Percentiles rank a stretch among this genome's conserved stretches.
Conservation (phyloP, 495 filamentous ascomycete genomes). For the Talaromyces liani region DNA sequence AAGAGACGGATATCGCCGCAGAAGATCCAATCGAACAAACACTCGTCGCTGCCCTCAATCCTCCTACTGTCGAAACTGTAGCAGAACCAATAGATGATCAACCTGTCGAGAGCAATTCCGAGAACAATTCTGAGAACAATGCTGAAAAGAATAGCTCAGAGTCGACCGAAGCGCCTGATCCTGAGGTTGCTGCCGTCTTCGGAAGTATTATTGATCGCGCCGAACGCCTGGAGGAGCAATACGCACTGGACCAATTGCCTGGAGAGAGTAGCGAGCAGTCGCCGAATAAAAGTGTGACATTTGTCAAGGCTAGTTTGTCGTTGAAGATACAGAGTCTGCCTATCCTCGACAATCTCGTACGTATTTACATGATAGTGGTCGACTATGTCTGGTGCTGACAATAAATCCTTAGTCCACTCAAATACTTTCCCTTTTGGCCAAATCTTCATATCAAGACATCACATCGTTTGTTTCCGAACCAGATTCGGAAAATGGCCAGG, state of each 20-base stretch:
- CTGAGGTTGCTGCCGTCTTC: slow-evolving; percentile 13
- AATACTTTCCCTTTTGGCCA: slow-evolving; percentile 61
- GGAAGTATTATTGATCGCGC: slow-evolving; percentile 42
- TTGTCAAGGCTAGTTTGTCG: slow-evolving; percentile 48
- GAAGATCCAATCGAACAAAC: slow-evolving; percentile 38
- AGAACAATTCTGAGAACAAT: neutral
- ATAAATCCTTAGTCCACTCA: slow-evolving; percentile 51
- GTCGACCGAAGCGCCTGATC: slow-evolving; percentile 9
- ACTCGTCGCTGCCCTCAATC: slow-evolving; percentile 27
- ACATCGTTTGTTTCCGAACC: slow-evolving; percentile 63
- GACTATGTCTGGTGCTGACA: neutral
- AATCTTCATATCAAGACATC: slow-evolving; percentile 64
- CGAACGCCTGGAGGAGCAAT: slow-evolving; percentile 39
- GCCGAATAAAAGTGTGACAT: slow-evolving; percentile 30
- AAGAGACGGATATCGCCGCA: slow-evolving; percentile 18
- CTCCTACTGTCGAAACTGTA: neutral
- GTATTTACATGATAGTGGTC: slow-evolving; percentile 10
- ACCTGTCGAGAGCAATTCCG: neutral
- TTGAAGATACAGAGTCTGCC: slow-evolving; percentile 63
- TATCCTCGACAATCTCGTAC: slow-evolving; percentile 65
- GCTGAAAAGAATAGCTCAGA: neutral
- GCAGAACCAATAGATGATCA: slow-evolving; percentile 1
- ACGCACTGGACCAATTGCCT: slow-evolving; percentile 29
- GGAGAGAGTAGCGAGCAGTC: slow-evolving; percentile 23
- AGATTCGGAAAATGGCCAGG: slow-evolving; percentile 68